Percentiles rank a stretch among this genome's conserved stretches.
phyloP scores from a whole-genome alignment of 177 flowering plant genomes.

The Vitis hybrid region DNA sequence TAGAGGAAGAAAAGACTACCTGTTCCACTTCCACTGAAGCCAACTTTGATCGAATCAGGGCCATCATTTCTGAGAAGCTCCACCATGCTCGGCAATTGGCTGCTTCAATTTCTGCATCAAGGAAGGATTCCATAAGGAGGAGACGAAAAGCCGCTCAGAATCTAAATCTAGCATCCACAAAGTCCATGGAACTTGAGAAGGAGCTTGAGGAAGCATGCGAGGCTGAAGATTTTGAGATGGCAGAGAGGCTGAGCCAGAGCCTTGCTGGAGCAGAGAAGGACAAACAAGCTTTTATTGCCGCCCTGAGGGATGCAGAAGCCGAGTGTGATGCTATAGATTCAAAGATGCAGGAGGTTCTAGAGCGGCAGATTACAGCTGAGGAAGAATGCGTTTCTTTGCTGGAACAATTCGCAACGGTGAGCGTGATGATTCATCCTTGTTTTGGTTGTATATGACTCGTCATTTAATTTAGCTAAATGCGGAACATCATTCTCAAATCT shows the following conservation, averaged over 20 bases:
- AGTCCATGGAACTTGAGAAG: slow-evolving; percentile 52
- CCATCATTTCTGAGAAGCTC: slow-evolving; percentile 43
- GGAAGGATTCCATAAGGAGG: slow-evolving; percentile 56
- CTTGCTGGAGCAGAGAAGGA: slow-evolving; percentile 60
- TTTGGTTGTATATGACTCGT: neutral
- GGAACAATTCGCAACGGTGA: slow-evolving; percentile 48
- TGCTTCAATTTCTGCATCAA: slow-evolving; percentile 36
- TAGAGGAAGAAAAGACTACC: neutral
- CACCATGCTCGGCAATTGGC: slow-evolving; percentile 36
- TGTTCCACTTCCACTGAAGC: slow-evolving; percentile 20
- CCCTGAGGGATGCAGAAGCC: slow-evolving; percentile 56
- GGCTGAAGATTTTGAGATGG: slow-evolving; percentile 77
- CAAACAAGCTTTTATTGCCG: slow-evolving; percentile 29
- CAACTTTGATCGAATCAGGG: slow-evolving; percentile 38
- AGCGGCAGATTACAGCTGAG: slow-evolving; percentile 63
- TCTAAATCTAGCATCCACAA: slow-evolving; percentile 39
- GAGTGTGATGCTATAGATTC: slow-evolving; percentile 57
- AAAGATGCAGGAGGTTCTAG: slow-evolving; percentile 59
- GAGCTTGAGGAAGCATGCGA: slow-evolving; percentile 76
- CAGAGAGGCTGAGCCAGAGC: slow-evolving; percentile 66
- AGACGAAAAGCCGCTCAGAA: slow-evolving; percentile 55
- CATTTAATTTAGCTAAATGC: too few species aligned
- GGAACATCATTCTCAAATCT: too few species aligned
- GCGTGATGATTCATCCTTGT: neutral
- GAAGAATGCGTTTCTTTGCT: slow-evolving; percentile 61